A percentile compares a stretch with the other conserved stretches of the same genome.
These are phyloP conservation scores for Fusarium torulosum DNA, from an alignment of 2,329 filamentous ascomycete species.

Conservation along the genomic window DNA sequence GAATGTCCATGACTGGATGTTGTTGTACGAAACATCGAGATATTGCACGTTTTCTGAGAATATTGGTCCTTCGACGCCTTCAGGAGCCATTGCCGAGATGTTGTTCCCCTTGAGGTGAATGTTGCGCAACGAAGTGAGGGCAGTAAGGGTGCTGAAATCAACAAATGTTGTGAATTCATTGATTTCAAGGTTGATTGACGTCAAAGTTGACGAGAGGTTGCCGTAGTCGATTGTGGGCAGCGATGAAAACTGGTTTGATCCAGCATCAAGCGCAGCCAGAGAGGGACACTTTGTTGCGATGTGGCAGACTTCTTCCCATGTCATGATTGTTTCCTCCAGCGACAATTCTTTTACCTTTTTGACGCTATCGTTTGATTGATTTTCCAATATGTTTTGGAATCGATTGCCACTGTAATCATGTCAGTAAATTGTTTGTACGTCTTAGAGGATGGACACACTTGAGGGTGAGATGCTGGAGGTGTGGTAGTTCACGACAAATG, in stretches of 20 bases:
- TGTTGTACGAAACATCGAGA: conserved; percentile 81
- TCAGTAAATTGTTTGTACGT: conserved; percentile 32
- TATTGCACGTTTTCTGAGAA: conserved; percentile 70
- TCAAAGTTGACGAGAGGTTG: conserved; percentile 65
- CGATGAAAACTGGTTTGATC: conserved; percentile 68
- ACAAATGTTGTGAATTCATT: conserved; percentile 74
- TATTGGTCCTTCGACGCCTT: conserved; percentile 52
- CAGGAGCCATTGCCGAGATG: conserved; percentile 63
- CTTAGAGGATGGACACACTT: conserved; percentile 67
- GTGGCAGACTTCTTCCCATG: conserved; percentile 72
- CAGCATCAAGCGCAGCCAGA: conserved; percentile 64
- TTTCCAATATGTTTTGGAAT: conserved; percentile 62
- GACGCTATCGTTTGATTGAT: conserved; percentile 58
- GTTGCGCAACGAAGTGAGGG: conserved; percentile 65
- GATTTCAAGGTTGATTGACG: conserved; percentile 76
- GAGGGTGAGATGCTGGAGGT: conserved; percentile 74
- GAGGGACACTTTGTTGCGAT: conserved; percentile 66
- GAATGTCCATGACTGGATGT: conserved; percentile 77
- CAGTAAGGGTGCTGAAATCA: conserved; percentile 67
- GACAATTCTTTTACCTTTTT: conserved; percentile 69
- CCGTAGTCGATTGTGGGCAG: conserved; percentile 60
- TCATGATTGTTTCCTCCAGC: conserved; percentile 75
- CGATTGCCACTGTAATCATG: conserved; percentile 75
- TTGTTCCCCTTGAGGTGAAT: conserved; percentile 82
- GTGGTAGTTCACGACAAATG: conserved; percentile 78